These are phyloP conservation scores for Brassica carinata DNA, from an alignment of 345 rosid species.

Conservation along the genomic window DNA sequence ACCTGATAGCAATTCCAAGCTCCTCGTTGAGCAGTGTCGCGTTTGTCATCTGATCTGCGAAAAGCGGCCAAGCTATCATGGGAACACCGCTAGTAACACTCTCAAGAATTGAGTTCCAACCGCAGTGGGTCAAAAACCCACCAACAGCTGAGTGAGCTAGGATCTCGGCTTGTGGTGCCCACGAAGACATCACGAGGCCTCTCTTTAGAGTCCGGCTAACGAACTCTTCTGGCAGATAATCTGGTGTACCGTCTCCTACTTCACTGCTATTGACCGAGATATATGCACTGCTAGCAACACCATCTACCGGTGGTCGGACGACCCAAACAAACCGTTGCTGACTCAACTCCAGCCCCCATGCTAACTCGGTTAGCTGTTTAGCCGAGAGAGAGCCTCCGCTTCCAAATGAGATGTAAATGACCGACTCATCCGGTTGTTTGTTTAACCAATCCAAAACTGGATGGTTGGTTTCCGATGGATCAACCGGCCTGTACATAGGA, in stretches of 20 bases:
- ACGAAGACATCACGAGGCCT: constrained; percentile 30
- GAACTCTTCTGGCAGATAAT: constrained; percentile 15
- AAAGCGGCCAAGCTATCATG: constrained; percentile 59
- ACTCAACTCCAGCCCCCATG: constrained; percentile 30
- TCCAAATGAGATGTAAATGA: constrained; percentile 60
- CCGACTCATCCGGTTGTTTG: constrained; percentile 51
- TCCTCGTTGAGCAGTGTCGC: constrained; percentile 44
- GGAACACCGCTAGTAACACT: constrained; percentile 38
- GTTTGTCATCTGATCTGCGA: constrained; percentile 6
- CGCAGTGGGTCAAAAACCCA: constrained; percentile 65
- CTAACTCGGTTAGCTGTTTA: constrained; percentile 18
- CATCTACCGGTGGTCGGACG: constrained; percentile 15
- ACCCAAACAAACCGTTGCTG: constrained; percentile 30
- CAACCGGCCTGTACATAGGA: constrained; percentile 9
- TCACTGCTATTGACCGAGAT: background rate
- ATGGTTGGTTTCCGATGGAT: background rate
- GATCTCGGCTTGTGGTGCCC: constrained; percentile 70
- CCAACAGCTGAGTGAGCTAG: constrained; percentile 53
- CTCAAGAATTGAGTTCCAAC: constrained; percentile 76
- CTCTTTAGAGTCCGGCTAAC: background rate
- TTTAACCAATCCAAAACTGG: constrained; percentile 49
- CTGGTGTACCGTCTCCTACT: background rate
- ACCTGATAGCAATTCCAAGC: constrained; percentile 42
- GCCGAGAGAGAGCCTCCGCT: constrained; percentile 53
- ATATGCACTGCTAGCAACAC: background rate